A percentile compares a stretch with the other conserved stretches of the same genome.
These are phyloP conservation scores for Lachnellula arida DNA, from an alignment of 2,329 filamentous ascomycete species.

Conservation along the genomic window DNA sequence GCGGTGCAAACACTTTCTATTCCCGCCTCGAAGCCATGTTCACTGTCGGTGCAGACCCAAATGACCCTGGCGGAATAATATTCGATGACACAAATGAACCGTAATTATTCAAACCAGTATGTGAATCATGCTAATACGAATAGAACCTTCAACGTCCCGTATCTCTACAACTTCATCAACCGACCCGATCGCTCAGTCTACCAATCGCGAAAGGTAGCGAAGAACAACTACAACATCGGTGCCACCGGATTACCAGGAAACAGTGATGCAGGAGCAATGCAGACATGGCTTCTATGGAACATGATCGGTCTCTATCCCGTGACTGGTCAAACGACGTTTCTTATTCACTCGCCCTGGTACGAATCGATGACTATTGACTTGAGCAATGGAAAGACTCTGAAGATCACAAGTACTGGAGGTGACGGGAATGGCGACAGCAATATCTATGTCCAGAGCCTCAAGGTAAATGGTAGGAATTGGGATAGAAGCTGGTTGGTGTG, in stretches of 20 bases:
- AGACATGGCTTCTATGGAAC: conserved; percentile 64
- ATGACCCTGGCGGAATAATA: conserved; percentile 47
- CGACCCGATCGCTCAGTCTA: conserved; percentile 58
- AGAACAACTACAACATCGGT: conserved; percentile 52
- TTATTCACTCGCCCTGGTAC: conserved; percentile 62
- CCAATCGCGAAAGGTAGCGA: conserved; percentile 54
- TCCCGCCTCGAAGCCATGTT: conserved; percentile 49
- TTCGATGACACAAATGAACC: conserved; percentile 48
- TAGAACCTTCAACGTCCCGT: conserved; percentile 55
- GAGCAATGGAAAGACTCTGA: conserved; percentile 48
- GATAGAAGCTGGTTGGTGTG: conserved; percentile 60
- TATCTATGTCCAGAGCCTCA: conserved; percentile 61
- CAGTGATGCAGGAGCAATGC: conserved; percentile 68
- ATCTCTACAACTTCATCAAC: conserved; percentile 63
- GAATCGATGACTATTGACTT: conserved; percentile 54
- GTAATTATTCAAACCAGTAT: conserved; percentile 5
- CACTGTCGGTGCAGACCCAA: conserved; percentile 37
- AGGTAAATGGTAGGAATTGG: conserved; percentile 61
- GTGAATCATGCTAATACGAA: background rate
- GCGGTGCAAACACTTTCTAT: conserved; percentile 45
- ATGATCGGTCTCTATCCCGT: conserved; percentile 66
- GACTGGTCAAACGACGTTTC: conserved; percentile 63
- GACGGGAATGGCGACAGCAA: conserved; percentile 40
- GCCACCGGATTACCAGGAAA: conserved; percentile 61
- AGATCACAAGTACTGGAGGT: conserved; percentile 49